Base-by-base conservation (phyloP, 2,329 filamentous ascomycete species). In the Plenodomus tracheiphilus region DNA sequence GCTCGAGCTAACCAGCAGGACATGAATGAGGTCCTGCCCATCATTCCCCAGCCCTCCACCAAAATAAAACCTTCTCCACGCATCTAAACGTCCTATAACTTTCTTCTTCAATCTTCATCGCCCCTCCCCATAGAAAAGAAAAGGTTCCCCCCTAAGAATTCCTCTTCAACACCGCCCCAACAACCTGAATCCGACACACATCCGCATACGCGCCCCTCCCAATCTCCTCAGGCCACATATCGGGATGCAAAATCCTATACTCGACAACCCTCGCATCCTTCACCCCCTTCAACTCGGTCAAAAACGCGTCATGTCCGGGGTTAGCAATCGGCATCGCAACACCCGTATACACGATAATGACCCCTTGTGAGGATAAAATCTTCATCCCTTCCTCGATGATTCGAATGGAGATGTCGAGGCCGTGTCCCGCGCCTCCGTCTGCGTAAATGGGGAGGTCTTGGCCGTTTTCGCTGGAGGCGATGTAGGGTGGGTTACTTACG, bases 151-250 rank as follows among this genome's bases (percentile, higher is more conserved):
- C 15, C 11, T 32, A 32, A 10, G 28, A 4, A 32, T 43, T 50
- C 2, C 47, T 32, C 7, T 37, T 51, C 43, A 64, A 30, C 16
- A 62, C 59, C 28, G 59, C 61, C 7, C 59, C 61, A 21, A 62
- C 59, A 5, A 53, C 55, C 25, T 64, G 59, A 53, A 64, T 64
- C 41, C 61, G 59, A n/a, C 61, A 52, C 16, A 61, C 55, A 13
- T 62, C 57, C 6, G 59, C 54, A 30, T 64, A 64, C 3, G 57
- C 59, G 9, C 57, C 61, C 19, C 41, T 45, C 8, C 57, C 61
- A 22, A 61, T 62, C 22, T 64, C 61, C 40, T 64, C 61, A n/a
- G 61, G 43, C 61, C 61, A 61, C 53, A 64, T 62, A 16, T 64
- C 61, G 0, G 61, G 61, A 17, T 64, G 59, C 13, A 64, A 34